Conservation (phyloP, 495 filamentous ascomycete species). For the Hyphodiscus hymeniophilus region DNA sequence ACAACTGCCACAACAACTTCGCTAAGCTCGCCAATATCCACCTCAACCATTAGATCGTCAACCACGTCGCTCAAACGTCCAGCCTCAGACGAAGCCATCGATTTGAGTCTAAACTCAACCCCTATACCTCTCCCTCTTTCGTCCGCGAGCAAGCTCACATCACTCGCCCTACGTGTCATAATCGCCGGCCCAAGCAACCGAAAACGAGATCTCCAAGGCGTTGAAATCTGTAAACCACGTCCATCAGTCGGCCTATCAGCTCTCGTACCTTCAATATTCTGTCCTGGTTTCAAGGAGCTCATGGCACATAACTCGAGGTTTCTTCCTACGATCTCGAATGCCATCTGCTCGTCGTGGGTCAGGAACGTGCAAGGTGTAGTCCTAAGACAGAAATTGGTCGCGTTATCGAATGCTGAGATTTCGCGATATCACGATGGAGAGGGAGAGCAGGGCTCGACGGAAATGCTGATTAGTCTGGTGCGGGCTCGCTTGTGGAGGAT, state of each 20-base stretch:
- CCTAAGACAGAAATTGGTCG: slow-evolving; percentile 9
- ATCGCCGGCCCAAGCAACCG: not conserved
- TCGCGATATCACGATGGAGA: not conserved
- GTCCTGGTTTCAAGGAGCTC: slow-evolving; percentile 13
- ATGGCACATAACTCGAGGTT: slow-evolving; percentile 15
- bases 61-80: not conserved
- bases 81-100: not conserved
- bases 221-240: not conserved
- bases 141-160: not conserved
- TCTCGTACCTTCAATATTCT: slow-evolving; percentile 7
- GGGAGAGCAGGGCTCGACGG: not conserved
- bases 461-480: slow-evolving; percentile 2
- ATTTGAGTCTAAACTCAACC: not conserved
- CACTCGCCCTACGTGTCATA: not conserved
- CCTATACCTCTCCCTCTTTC: not conserved
- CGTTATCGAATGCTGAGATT: not conserved
- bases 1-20: not conserved
- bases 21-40: not conserved
- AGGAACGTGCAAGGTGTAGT: slow-evolving; percentile 6
- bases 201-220: not conserved
- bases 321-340: slow-evolving; percentile 11
- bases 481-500: slow-evolving; percentile 15
- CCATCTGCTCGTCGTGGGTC: slow-evolving; percentile 8
- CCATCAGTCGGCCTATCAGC: not conserved
- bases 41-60: not conserved